Evolutionary conservation across 225 moss, liverwort and hornwort genomes (phyloP).

Genomic region (Bryoerythrophyllum caledonicum): DNA sequence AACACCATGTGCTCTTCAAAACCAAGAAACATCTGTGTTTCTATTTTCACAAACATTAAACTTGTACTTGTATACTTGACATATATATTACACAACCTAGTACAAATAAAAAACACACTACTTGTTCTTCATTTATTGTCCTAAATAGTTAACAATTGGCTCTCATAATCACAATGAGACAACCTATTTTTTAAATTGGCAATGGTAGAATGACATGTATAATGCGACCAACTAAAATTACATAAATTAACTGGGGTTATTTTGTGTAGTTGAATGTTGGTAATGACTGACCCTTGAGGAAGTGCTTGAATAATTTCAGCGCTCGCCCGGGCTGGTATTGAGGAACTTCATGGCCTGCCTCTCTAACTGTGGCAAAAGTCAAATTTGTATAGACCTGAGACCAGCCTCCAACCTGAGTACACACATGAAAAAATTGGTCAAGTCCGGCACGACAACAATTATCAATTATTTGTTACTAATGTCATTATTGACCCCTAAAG

Average conservation of each 20-base stretch:
- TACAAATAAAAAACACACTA: background rate
- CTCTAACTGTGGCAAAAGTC: slow-evolving; percentile 46
- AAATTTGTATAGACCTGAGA: slow-evolving; percentile 33
- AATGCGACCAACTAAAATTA: background rate
- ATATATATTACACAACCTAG: background rate
- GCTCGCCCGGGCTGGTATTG: slow-evolving; percentile 41
- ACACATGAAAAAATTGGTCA: background rate
- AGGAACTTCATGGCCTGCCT: slow-evolving; percentile 48
- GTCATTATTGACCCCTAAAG: no score
- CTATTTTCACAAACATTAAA: background rate
- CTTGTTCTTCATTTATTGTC: slow-evolving; percentile 11
- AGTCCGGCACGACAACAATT: background rate
- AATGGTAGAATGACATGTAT: background rate
- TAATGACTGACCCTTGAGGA: slow-evolving; percentile 34
- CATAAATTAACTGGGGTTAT: background rate
- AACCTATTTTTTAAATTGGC: background rate
- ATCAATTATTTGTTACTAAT: no score
- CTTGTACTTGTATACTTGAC: background rate
- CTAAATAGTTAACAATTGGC: background rate
- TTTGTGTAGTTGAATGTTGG: slow-evolving; percentile 39
- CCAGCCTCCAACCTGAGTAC: slow-evolving; percentile 53
- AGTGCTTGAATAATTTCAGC: slow-evolving; percentile 38
- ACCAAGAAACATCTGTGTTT: no score
- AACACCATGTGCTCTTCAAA: no score
- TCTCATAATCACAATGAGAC: background rate